A percentile compares a stretch with the other conserved stretches of the same genome.
These are phyloP conservation scores for Yarrowia phangngaensis DNA, from an alignment of 805 yeast genomes.

Conservation along the genomic window DNA sequence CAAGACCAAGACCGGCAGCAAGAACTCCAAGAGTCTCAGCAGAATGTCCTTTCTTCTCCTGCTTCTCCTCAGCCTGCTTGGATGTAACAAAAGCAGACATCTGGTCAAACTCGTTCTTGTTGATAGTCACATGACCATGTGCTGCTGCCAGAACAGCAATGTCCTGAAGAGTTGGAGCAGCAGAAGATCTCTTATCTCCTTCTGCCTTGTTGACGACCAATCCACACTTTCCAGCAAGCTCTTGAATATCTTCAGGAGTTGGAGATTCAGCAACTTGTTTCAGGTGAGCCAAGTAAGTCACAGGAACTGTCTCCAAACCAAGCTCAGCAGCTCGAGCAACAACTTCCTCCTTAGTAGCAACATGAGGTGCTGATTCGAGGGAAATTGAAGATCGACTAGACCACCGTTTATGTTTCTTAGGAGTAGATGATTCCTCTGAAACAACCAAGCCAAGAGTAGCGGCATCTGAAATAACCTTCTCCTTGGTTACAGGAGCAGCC, in stretches of 20 bases:
- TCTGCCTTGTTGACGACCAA: not conserved
- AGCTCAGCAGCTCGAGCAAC: conserved; percentile 33
- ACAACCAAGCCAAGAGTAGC: conserved; percentile 31
- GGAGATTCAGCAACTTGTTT: conserved; percentile 11
- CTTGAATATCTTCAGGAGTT: conserved; percentile 1
- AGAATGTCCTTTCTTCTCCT: not conserved
- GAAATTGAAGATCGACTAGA: not conserved
- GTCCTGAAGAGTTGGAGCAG: not conserved
- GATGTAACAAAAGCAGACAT: conserved; percentile 12
- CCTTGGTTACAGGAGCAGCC: conserved; percentile 28
- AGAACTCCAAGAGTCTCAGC: conserved; percentile 6
- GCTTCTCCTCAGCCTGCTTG: conserved; percentile 3
- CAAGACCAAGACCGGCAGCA: conserved; percentile 25
- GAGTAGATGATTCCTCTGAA: not conserved
- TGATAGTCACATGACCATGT: conserved; percentile 2
- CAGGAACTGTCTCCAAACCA: conserved; percentile 31
- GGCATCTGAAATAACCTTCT: conserved; percentile 37
- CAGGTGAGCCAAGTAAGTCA: conserved; percentile 23
- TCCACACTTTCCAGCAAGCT: not conserved
- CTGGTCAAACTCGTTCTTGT: conserved; percentile 8
- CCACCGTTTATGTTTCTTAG: not conserved
- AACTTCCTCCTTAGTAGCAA: conserved; percentile 32
- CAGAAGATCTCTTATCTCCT: not conserved
- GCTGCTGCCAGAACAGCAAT: conserved; percentile 14
- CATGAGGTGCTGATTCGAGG: conserved; percentile 7